These are phyloP conservation scores for Flammula alnicola DNA, from an alignment of 1,284 basidiomycete species.

Conservation along the genomic window DNA sequence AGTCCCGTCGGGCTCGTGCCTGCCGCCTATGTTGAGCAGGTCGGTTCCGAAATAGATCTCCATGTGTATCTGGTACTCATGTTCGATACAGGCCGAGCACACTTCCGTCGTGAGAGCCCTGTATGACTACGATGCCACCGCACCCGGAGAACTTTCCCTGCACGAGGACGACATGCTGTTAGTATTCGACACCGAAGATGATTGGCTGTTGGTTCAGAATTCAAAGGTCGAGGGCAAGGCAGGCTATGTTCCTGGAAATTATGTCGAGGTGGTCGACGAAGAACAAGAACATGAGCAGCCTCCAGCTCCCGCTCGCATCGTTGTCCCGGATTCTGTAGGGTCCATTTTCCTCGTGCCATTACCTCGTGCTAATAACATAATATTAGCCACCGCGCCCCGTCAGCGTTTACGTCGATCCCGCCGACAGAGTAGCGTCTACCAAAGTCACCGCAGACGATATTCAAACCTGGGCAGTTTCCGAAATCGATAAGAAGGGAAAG, in stretches of 20 bases:
- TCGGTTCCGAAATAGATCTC: too few relatives aligned
- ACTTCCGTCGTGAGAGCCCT: slow-evolving; percentile 76
- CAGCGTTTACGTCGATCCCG: slow-evolving; percentile 76
- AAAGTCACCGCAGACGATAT: slow-evolving; percentile 76
- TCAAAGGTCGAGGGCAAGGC: slow-evolving; percentile 67
- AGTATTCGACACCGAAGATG: slow-evolving; percentile 84
- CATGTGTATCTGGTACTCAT: too few relatives aligned
- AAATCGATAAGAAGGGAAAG: slow-evolving; percentile 94
- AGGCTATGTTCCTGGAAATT: slow-evolving; percentile 92
- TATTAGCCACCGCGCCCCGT: slow-evolving; percentile 57
- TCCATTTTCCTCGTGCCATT: slow-evolving; percentile 12
- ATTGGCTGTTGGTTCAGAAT: slow-evolving; percentile 87
- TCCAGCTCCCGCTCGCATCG: slow-evolving; percentile 28
- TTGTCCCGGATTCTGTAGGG: slow-evolving; percentile 45
- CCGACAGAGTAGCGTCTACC: slow-evolving; percentile 71
- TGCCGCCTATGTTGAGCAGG: slow-evolving; percentile 89
- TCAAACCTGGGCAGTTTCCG: slow-evolving; percentile 89
- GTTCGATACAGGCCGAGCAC: slow-evolving; percentile 59
- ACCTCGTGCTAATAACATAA: slow-evolving; percentile 8
- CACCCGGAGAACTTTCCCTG: slow-evolving; percentile 83
- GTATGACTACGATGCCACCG: slow-evolving; percentile 88
- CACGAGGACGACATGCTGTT: slow-evolving; percentile 79
- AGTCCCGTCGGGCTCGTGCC: slow-evolving; percentile 84
- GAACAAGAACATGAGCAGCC: slow-evolving; percentile 27
- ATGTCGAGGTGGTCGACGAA: slow-evolving; percentile 70